Conservation (phyloP, 805 yeast genomes). For the Komagataella mondaviorum region DNA sequence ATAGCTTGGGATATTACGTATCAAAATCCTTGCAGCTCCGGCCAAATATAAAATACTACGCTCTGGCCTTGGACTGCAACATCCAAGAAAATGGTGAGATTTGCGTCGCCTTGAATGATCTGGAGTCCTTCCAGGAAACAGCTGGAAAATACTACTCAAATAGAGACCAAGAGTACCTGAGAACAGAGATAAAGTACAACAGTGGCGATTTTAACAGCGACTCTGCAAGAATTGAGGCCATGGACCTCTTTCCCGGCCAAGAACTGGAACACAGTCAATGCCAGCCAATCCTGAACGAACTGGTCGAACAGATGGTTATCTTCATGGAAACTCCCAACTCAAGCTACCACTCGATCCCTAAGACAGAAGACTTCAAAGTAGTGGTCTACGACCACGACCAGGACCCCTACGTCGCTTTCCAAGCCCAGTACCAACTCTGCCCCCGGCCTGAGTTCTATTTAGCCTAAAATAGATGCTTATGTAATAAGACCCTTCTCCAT, state of each 20-base stretch:
- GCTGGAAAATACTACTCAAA: background rate
- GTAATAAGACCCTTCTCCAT: background rate
- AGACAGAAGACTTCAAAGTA: background rate
- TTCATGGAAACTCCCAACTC: background rate
- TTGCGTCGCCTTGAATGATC: background rate
- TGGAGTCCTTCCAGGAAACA: background rate
- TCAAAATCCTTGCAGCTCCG: background rate
- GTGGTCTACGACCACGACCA: background rate
- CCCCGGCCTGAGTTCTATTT: background rate
- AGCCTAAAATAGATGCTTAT: background rate
- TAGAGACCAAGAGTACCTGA: background rate
- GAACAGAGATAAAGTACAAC: background rate
- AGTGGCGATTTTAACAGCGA: background rate
- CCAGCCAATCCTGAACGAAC: background rate
- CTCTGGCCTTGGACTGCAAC: background rate
- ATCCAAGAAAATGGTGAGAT: background rate
- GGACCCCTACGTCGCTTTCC: background rate
- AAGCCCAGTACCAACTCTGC: background rate
- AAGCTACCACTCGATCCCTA: background rate
- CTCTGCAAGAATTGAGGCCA: background rate
- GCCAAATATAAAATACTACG: background rate
- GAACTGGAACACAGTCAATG: background rate
- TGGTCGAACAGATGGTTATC: background rate
- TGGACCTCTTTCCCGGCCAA: background rate
- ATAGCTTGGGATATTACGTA: background rate